Evolutionary conservation across 1,284 basidiomycete species (phyloP), one percentile per base, ranked within the genome.

Genomic region (Pseudozyma tsukubaensis): DNA sequence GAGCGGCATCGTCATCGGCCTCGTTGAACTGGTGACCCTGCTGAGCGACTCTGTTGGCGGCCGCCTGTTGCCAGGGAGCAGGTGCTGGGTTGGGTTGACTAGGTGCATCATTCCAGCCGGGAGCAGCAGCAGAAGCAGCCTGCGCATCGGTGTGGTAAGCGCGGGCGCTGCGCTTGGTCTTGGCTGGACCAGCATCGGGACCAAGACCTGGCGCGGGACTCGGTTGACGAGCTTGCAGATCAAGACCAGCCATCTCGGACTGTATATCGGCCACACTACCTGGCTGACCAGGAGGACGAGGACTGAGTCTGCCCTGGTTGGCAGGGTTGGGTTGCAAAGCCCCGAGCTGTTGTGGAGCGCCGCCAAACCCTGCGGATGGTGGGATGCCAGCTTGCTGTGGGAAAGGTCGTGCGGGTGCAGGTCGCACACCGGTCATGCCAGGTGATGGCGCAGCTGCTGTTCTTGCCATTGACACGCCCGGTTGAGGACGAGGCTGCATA

Each of bases 81-180:
- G 80, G 77, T 18, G 74, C 55, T 24, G 76, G 76, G 29, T 76
- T 68, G 13, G 77, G 83, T 24, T 78, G 78, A 11, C 62, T 59
- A 18, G 75, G 70, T 0, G 76, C 81, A 44, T 81, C 83, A 48
- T 84, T 80, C 79, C 78, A 82, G 35, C 78, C 78, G 32, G 34
- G 50, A 16, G 76, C 76, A 19, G 29, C 55, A n/a, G 77, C 68
- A 13, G 59, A 29, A 3, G 54, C 51, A 6, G 74, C 59, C 8
- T 71, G 64, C 3, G 73, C 73, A 21, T 84, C 80, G 19, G 80
- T 79, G 55, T 85, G 84, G 44, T 84, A 85, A 35, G 83, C 83
- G 18, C 84, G 77, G 10, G 83, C 83, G 37, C 79, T 77, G 13
- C 84, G 61, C 67, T 84, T 85, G 10, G 79, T 76, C 34, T 68